phyloP scores from a whole-genome alignment of 2,329 filamentous ascomycete species.

The Clonostachys byssicola region DNA sequence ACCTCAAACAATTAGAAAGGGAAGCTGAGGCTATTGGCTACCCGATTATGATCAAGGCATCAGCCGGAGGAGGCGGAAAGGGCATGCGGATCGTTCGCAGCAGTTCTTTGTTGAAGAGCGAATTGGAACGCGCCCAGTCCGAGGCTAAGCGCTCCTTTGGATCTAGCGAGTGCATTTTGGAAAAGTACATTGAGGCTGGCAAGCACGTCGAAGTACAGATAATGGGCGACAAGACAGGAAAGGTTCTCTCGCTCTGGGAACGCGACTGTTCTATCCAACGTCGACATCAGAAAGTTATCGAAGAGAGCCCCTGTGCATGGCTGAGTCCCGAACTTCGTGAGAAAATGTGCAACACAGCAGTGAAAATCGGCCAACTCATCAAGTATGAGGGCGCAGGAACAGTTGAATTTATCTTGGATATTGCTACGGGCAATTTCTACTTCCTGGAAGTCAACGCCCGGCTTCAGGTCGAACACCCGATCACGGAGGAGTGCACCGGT shows the following conservation, averaged over 20 bases:
- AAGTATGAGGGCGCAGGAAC: slow-evolving; percentile 98
- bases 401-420: slow-evolving; percentile 97
- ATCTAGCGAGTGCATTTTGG: slow-evolving; percentile 99
- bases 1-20: slow-evolving; percentile 53
- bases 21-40: slow-evolving; percentile 85
- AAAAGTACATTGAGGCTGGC: slow-evolving; percentile 90
- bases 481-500: slow-evolving; percentile 97
- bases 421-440: slow-evolving; percentile 98
- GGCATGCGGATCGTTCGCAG: slow-evolving; percentile 68
- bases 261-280: slow-evolving; percentile 98
- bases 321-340: slow-evolving; percentile 86
- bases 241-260: slow-evolving; percentile 98
- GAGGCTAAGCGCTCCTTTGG: slow-evolving; percentile 96
- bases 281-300: slow-evolving; percentile 99
- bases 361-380: slow-evolving; percentile 87
- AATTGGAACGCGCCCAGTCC: slow-evolving; percentile 65
- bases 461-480: slow-evolving; percentile 99
- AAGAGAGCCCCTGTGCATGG: slow-evolving; percentile 96
- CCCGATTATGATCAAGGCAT: slow-evolving; percentile 99
- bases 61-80: slow-evolving; percentile 97
- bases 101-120: slow-evolving; percentile 16
- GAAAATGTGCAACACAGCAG: slow-evolving; percentile 93
- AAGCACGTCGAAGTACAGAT: slow-evolving; percentile 96
- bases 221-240: slow-evolving; percentile 96
- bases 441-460: slow-evolving; percentile 98